These are phyloP conservation scores for Ogataea kodamae DNA, from an alignment of 805 yeast genomes.

Conservation along the genomic window DNA sequence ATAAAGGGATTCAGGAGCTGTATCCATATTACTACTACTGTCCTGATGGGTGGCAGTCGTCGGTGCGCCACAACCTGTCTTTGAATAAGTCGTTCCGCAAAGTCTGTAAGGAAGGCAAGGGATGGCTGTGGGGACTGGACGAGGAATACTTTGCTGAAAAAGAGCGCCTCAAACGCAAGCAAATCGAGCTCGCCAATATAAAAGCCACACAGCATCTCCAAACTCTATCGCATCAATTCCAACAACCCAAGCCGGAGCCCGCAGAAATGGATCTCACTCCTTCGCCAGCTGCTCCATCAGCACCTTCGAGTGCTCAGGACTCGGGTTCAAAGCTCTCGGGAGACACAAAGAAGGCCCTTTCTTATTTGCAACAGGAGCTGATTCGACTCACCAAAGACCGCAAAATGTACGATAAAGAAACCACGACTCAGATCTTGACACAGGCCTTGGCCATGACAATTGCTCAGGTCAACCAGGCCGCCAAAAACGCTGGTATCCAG, in stretches of 20 bases:
- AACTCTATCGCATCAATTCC: slow-evolving; percentile 22
- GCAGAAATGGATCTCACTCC: slow-evolving; percentile 2
- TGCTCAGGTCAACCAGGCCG: slow-evolving; percentile 84
- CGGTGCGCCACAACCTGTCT: slow-evolving; percentile 85
- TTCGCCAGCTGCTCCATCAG: slow-evolving; percentile 20
- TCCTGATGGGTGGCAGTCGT: slow-evolving; percentile 97
- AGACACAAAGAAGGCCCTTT: slow-evolving; percentile 70
- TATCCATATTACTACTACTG: slow-evolving; percentile 92
- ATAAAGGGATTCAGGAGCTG: slow-evolving; percentile 78
- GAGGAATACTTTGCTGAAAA: slow-evolving; percentile 79
- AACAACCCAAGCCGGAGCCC: slow-evolving; percentile 24
- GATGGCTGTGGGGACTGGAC: slow-evolving; percentile 93
- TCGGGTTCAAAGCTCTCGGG: slow-evolving; percentile 38
- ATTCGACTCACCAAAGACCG: slow-evolving; percentile 76
- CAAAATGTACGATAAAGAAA: slow-evolving; percentile 71
- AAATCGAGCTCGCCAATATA: slow-evolving; percentile 52
- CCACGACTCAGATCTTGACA: slow-evolving; percentile 80
- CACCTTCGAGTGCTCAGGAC: slow-evolving; percentile 16
- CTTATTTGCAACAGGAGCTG: slow-evolving; percentile 81
- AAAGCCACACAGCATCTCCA: slow-evolving; percentile 22
- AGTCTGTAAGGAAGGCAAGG: slow-evolving; percentile 83
- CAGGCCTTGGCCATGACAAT: slow-evolving; percentile 92
- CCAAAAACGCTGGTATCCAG: slow-evolving; percentile 76
- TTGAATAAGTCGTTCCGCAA: slow-evolving; percentile 81
- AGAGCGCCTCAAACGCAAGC: slow-evolving; percentile 64